phyloP scores from a whole-genome alignment of 805 yeast genomes.

The Saturnispora ahearnii region DNA sequence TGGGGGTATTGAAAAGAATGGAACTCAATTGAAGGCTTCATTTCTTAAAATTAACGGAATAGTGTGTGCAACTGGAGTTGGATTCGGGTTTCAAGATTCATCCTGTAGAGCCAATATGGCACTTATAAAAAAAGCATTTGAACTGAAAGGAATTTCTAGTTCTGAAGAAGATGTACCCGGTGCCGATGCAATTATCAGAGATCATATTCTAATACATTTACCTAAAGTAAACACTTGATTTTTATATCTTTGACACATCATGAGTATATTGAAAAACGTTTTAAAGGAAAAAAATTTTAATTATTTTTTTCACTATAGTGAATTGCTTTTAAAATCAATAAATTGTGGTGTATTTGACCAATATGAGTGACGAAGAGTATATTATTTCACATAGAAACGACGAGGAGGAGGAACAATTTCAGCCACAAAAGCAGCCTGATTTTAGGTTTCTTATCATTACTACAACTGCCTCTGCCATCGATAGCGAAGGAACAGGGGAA shows the following conservation, averaged over 20 bases:
- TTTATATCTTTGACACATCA: neutral
- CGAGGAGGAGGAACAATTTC: constrained; percentile 3
- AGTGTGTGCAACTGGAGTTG: constrained; percentile 5
- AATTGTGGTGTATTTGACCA: neutral
- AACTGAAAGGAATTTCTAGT: neutral
- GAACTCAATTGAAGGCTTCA: neutral
- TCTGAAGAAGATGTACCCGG: neutral
- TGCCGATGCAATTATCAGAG: neutral
- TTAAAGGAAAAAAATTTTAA: neutral
- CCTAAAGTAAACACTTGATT: neutral
- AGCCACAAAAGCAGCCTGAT: constrained; percentile 7
- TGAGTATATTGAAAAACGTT: neutral
- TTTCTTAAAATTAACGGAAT: neutral
- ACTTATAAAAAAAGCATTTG: neutral
- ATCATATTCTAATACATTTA: neutral
- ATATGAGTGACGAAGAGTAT: constrained; percentile 14
- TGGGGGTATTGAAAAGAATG: neutral
- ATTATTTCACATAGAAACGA: constrained; percentile 11
- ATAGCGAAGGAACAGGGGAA: constrained; percentile 20
- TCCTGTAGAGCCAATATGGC: constrained; percentile 1
- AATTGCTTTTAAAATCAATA: neutral
- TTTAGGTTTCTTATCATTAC: constrained; percentile 7
- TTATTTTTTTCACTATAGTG: neutral
- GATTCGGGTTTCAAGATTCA: constrained; percentile 1
- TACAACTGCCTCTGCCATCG: constrained; percentile 15